A percentile compares a stretch with the other conserved stretches of the same genome.
Conservation (phyloP, 345 rosid species). For the Acer campestre region DNA sequence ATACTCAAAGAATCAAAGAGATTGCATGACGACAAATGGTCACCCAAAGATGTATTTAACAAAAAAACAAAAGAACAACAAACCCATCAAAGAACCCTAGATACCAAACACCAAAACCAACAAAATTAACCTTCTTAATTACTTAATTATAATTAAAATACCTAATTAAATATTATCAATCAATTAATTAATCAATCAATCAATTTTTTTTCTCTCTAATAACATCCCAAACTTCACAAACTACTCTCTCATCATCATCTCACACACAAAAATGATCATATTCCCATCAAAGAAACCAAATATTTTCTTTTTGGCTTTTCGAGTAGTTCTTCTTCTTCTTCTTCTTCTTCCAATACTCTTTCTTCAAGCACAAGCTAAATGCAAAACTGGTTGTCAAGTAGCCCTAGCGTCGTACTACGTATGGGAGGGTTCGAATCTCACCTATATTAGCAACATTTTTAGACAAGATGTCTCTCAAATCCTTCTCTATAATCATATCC, state of each 20-base stretch:
- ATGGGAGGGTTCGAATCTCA: slow-evolving; percentile 41
- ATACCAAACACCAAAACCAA: slow-evolving; percentile 21
- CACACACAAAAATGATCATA: neutral
- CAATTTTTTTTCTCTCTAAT: neutral
- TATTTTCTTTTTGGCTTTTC: neutral
- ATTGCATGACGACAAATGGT: slow-evolving; percentile 18
- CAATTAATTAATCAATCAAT: neutral
- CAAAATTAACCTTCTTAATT: neutral
- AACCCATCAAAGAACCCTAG: neutral
- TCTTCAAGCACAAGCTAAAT: slow-evolving; percentile 30
- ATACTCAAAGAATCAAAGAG: neutral
- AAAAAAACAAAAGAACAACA: slow-evolving; percentile 13
- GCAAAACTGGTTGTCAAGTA: slow-evolving; percentile 42
- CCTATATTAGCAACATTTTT: slow-evolving; percentile 42
- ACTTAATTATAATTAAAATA: neutral
- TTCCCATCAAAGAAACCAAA: neutral
- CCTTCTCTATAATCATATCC: slow-evolving; percentile 31
- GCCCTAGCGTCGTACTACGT: slow-evolving; percentile 49
- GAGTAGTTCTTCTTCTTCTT: neutral
- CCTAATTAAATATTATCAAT: neutral
- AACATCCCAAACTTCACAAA: neutral
- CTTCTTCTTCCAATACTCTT: neutral
- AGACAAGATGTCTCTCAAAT: slow-evolving; percentile 22
- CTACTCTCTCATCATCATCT: neutral
- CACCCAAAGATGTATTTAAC: neutral